These are phyloP conservation scores for Prillingera fragicola DNA, from an alignment of 1,284 basidiomycete species.

Conservation along the genomic window DNA sequence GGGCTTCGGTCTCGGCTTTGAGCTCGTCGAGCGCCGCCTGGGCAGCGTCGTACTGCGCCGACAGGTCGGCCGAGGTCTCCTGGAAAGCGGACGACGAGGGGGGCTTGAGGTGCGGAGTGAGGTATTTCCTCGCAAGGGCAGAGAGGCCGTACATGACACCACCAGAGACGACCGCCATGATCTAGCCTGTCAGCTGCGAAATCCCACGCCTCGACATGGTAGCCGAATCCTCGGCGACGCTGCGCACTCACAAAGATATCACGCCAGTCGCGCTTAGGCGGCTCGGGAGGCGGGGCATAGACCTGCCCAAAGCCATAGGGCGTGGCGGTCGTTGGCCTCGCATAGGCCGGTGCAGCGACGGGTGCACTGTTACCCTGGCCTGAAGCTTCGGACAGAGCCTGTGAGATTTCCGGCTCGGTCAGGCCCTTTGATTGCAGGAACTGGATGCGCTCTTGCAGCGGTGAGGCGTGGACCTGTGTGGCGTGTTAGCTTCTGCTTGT, in stretches of 20 bases:
- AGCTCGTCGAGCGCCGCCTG: constrained; percentile 62
- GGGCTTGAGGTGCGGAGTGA: constrained; percentile 85
- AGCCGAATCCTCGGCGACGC: not conserved
- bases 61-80: constrained; percentile 74
- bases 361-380: constrained; percentile 12
- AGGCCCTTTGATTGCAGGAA: constrained; percentile 94
- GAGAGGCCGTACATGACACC: constrained; percentile 82
- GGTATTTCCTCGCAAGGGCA: constrained; percentile 81
- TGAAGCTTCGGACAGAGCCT: constrained; percentile 64
- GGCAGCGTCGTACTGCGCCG: constrained; percentile 89
- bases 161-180: constrained; percentile 88
- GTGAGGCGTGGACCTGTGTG: constrained; percentile 54
- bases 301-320: constrained; percentile 41
- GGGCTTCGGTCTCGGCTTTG: constrained; percentile 57
- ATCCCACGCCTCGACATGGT: not conserved
- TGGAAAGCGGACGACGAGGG: constrained; percentile 86
- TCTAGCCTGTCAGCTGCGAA: constrained; percentile 55
- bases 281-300: constrained; percentile 27
- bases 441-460: constrained; percentile 77
- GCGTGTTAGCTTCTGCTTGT: not conserved
- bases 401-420: constrained; percentile 75
- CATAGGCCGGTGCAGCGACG: constrained; percentile 40
- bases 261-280: constrained; percentile 72
- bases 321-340: constrained; percentile 1
- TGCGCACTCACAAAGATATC: constrained; percentile 75